Evolutionary conservation across 495 filamentous ascomycete species (phyloP).

Genomic region (Tuber brumale): DNA sequence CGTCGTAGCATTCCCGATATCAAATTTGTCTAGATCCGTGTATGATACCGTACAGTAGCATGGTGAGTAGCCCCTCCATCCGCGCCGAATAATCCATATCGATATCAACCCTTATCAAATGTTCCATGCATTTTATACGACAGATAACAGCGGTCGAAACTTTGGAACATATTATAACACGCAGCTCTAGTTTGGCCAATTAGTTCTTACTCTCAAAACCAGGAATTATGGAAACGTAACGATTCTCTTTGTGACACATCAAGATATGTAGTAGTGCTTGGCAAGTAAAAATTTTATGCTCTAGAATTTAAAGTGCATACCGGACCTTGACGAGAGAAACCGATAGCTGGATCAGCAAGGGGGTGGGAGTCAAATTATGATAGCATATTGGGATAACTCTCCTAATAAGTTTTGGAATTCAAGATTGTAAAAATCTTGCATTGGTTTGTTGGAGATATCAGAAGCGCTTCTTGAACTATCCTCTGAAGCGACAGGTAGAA

Average conservation of each 20-base stretch:
- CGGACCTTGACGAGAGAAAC: background rate
- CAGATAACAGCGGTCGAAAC: background rate
- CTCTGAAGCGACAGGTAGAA: background rate
- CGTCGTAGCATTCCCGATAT: background rate
- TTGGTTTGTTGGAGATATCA: background rate
- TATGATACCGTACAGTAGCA: background rate
- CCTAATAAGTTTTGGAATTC: background rate
- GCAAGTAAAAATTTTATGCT: background rate
- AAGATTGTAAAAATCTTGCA: background rate
- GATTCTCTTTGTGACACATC: background rate
- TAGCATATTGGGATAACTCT: background rate
- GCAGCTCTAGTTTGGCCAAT: background rate
- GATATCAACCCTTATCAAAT: background rate
- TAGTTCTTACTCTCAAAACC: background rate
- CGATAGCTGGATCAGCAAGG: background rate
- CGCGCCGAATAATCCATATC: background rate
- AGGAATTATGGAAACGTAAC: background rate
- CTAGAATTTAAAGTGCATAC: background rate
- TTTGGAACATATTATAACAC: background rate
- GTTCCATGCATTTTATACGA: background rate
- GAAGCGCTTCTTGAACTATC: background rate
- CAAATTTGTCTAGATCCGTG: background rate
- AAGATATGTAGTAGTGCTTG: background rate
- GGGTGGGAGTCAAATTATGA: background rate
- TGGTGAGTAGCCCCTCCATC: background rate